Evolutionary conservation across 345 rosid genomes (phyloP), one percentile per base, ranked within the genome.

Genomic region (Citrus cavaleriei): DNA sequence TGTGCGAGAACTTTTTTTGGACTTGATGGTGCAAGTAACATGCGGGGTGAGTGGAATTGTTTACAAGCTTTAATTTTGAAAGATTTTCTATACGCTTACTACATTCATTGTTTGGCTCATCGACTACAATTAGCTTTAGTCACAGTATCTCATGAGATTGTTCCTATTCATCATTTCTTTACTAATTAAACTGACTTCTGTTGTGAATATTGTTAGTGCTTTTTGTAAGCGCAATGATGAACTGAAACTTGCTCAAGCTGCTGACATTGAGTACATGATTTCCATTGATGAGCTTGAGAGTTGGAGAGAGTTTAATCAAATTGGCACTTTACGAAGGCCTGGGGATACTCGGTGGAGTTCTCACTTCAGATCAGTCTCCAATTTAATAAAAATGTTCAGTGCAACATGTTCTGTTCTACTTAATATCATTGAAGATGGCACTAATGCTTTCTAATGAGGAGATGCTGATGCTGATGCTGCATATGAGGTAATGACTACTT

Each of bases 91-190:
- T 55, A 24, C 13, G 35, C 67, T 32, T 19, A 76, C 2, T 80
- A 60, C 27, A 57, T 75, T 13, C 66, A 69, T 51, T 75, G 79
- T 25, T 68, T 80, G 32, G 32, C 65, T 61, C 72, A 75, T 49
- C 16, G 0, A 14, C 34, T 68, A 54, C 70, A 74, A 34, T 30
- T 80, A 0, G 78, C 59, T 25, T 70, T 70, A 24, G 83, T 76
- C 35, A 34, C 0, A 4, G 6, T 70, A 6, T 57, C 75, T 49
- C 64, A 24, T 34, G 78, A 76, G 12, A 22, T 71, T 61, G 4
- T 9, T 60, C 32, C 9, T 21, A 22, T 57, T 57, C 60, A 57
- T 59, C 24, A 60, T 61, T 25, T 25, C 10, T 61, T 61, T 25
- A 61, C 60, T 10, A 25, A 25, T 25, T 25, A 61, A 25, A n/a